phyloP scores from a whole-genome alignment of 495 filamentous ascomycete genomes.

The Neurospora intermedia region DNA sequence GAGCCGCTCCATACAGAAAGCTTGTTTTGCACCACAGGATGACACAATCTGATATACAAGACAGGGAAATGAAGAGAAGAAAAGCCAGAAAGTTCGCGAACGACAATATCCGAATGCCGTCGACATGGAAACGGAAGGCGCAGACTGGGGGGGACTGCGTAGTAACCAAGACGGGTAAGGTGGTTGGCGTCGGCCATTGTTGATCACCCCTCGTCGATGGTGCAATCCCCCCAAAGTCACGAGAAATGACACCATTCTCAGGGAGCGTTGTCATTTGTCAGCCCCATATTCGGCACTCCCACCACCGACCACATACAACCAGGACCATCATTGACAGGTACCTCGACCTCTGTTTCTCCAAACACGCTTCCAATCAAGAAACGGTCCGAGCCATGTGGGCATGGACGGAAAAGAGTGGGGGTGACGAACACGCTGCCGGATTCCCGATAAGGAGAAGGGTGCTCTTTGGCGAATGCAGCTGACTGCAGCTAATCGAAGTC shows the following conservation, averaged over 20 bases:
- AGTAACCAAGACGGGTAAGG: conserved; percentile 4
- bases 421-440: conserved; percentile 6
- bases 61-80: conserved; percentile 1
- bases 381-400: conserved; percentile 11
- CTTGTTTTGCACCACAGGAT: conserved; percentile 10
- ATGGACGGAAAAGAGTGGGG: conserved; percentile 9
- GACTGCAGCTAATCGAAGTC: background rate
- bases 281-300: conserved; percentile 15
- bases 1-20: background rate
- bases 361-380: conserved; percentile 17
- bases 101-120: conserved; percentile 6
- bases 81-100: background rate
- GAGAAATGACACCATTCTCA: conserved; percentile 31
- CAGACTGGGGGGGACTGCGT: conserved; percentile 19
- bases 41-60: conserved; percentile 16
- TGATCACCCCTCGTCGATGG: conserved; percentile 25
- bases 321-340: conserved; percentile 6
- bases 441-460: conserved; percentile 16
- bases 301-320: conserved; percentile 2
- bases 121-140: conserved; percentile 16
- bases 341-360: conserved; percentile 7
- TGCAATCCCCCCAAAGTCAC: conserved; percentile 27
- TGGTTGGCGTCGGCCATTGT: conserved; percentile 14
- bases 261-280: conserved; percentile 27
- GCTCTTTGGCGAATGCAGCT: conserved; percentile 11